A percentile compares a stretch with the other conserved stretches of the same genome.
phyloP scores from a whole-genome alignment of 306 rosid genomes.

The Ziziphus jujuba region DNA sequence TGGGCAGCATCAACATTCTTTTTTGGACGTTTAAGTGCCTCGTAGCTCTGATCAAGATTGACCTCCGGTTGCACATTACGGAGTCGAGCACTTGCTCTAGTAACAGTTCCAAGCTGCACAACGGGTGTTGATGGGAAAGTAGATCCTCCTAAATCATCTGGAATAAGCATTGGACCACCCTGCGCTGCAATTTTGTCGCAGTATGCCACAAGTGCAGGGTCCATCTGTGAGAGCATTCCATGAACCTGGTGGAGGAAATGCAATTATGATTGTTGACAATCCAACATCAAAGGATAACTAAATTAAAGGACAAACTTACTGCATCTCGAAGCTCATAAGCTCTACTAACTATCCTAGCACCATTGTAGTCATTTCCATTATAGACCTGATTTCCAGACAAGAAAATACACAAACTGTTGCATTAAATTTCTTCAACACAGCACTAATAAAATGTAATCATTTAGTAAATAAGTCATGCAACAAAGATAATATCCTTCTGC shows the following conservation, averaged over 20 bases:
- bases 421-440: conserved; percentile 6
- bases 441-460: neutral
- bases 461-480: neutral
- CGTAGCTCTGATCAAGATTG: conserved; percentile 69
- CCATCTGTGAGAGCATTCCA: conserved; percentile 98
- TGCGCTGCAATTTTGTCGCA: conserved; percentile 87
- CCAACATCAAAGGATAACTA: conserved; percentile 19
- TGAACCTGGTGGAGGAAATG: conserved; percentile 52
- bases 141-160: conserved; percentile 63
- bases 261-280: neutral
- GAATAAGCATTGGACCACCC: conserved; percentile 79
- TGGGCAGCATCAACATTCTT: conserved; percentile 49
- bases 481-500: neutral
- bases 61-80: conserved; percentile 84
- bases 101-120: conserved; percentile 69
- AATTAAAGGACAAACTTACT: conserved; percentile 39
- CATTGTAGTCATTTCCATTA: conserved; percentile 90
- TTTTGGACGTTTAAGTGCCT: conserved; percentile 64
- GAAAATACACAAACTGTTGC: conserved; percentile 27
- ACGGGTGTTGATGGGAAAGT: conserved; percentile 70
- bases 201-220: conserved; percentile 77
- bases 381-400: conserved; percentile 58
- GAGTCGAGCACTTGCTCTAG: conserved; percentile 84
- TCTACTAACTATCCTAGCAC: conserved; percentile 92
- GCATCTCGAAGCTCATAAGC: conserved; percentile 92